These are phyloP conservation scores for Xylaria polymorpha DNA, from an alignment of 2,329 filamentous ascomycete genomes.

Conservation along the genomic window DNA sequence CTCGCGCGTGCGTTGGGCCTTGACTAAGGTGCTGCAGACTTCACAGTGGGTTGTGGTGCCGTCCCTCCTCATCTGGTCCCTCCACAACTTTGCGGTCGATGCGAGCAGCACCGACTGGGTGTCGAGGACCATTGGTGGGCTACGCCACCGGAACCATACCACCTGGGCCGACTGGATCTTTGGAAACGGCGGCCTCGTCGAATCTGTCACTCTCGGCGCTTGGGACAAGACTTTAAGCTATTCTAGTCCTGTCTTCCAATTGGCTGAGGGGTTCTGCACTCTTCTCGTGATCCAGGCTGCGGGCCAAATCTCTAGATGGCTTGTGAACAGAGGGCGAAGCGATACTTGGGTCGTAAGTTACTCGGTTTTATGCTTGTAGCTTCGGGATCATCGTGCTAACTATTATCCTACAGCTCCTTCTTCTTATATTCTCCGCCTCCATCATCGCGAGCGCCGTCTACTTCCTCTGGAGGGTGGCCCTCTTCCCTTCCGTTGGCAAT, in stretches of 20 bases:
- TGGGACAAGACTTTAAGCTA: conserved; percentile 93
- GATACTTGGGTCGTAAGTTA: conserved; percentile 92
- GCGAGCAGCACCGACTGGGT: conserved; percentile 83
- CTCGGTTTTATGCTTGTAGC: background rate
- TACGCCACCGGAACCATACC: conserved; percentile 69
- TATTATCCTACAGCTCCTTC: conserved; percentile 72
- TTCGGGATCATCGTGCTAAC: background rate
- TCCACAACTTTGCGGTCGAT: conserved; percentile 95
- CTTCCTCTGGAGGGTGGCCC: conserved; percentile 94
- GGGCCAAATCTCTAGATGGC: conserved; percentile 92
- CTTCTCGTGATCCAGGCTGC: conserved; percentile 94
- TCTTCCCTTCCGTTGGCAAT: conserved; percentile 92
- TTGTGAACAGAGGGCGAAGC: conserved; percentile 91
- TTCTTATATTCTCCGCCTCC: conserved; percentile 88
- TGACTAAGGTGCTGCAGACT: conserved; percentile 76
- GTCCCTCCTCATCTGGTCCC: conserved; percentile 88
- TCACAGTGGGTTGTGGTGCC: conserved; percentile 91
- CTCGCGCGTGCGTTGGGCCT: conserved; percentile 78
- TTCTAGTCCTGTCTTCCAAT: conserved; percentile 93
- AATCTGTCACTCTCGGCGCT: conserved; percentile 81
- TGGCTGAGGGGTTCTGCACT: conserved; percentile 96
- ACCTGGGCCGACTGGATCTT: conserved; percentile 87
- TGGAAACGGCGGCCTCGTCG: conserved; percentile 83
- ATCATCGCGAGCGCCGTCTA: conserved; percentile 94
- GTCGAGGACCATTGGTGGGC: conserved; percentile 77